phyloP scores from a whole-genome alignment of 495 filamentous ascomycete genomes.

The Collariella sp. region DNA sequence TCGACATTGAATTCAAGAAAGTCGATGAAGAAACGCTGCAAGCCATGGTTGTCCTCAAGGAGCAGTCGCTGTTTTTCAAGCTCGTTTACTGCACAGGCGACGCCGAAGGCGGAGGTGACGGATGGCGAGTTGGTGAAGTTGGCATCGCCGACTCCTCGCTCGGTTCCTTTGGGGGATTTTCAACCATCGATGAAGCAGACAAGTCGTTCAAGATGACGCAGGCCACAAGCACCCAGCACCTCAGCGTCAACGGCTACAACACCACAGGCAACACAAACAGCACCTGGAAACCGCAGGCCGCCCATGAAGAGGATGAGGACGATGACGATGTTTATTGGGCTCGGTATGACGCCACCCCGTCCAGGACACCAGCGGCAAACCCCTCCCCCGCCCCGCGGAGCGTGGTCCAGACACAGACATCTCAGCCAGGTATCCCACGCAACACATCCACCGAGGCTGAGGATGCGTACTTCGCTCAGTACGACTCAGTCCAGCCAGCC shows the following conservation, averaged over 20 bases:
- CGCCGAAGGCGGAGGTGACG: conserved; percentile 56
- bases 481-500: conserved; percentile 79
- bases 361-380: conserved; percentile 61
- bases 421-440: conserved; percentile 13
- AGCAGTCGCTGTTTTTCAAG: conserved; percentile 46
- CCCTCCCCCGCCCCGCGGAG: conserved; percentile 48
- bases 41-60: conserved; percentile 48
- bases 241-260: background rate
- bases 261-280: conserved; percentile 5
- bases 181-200: conserved; percentile 38
- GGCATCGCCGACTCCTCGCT: conserved; percentile 43
- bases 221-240: conserved; percentile 10
- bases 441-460: conserved; percentile 54
- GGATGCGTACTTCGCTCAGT: conserved; percentile 77
- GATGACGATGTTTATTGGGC: conserved; percentile 96
- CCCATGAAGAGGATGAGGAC: conserved; percentile 54
- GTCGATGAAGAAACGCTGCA: conserved; percentile 84
- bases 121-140: conserved; percentile 81
- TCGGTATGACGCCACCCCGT: conserved; percentile 79
- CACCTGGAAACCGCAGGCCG: conserved; percentile 16
- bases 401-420: conserved; percentile 2
- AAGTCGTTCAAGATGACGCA: conserved; percentile 30
- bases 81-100: conserved; percentile 51
- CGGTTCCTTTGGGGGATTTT: conserved; percentile 30
- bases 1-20: conserved; percentile 59